Evolutionary conservation across 768 basidiomycete species (phyloP).

Genomic region (Neoboletus magnificus): DNA sequence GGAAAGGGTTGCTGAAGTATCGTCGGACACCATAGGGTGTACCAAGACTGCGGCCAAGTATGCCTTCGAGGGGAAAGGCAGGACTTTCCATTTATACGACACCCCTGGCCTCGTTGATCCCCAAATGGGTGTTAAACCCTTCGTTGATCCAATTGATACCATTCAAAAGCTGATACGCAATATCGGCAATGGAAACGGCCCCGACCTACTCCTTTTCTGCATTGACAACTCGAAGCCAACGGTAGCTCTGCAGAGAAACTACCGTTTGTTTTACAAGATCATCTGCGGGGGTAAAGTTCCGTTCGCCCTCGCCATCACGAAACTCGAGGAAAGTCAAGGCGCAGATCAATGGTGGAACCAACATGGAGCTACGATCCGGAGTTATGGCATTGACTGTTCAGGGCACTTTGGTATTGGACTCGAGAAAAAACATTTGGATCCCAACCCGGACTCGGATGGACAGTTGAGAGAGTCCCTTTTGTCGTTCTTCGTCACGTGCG

Average conservation of each 20-base stretch:
- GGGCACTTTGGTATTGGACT: slow-evolving; percentile 36
- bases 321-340: slow-evolving; percentile 24
- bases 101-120: slow-evolving; percentile 34
- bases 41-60: slow-evolving; percentile 31
- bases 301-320: slow-evolving; percentile 30
- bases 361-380: slow-evolving; percentile 16
- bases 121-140: slow-evolving; percentile 11
- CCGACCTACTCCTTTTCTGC: slow-evolving; percentile 31
- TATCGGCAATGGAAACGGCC: slow-evolving; percentile 27
- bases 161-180: slow-evolving; percentile 30
- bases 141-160: slow-evolving; percentile 23
- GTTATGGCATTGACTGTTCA: slow-evolving; percentile 16
- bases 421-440: slow-evolving; percentile 17
- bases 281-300: slow-evolving; percentile 27
- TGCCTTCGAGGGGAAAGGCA: slow-evolving; percentile 17
- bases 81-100: slow-evolving; percentile 29
- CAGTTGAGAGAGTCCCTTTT: slow-evolving; percentile 25
- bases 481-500: slow-evolving; percentile 13
- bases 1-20: slow-evolving; percentile 26
- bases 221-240: slow-evolving; percentile 27
- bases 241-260: slow-evolving; percentile 24
- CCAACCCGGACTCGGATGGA: slow-evolving; percentile 20
- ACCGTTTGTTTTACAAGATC: slow-evolving; percentile 25
- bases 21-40: slow-evolving; percentile 31
- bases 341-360: slow-evolving; percentile 36